phyloP scores from a whole-genome alignment of 2,329 filamentous ascomycete species.

The Lasiodiplodia theobromae region DNA sequence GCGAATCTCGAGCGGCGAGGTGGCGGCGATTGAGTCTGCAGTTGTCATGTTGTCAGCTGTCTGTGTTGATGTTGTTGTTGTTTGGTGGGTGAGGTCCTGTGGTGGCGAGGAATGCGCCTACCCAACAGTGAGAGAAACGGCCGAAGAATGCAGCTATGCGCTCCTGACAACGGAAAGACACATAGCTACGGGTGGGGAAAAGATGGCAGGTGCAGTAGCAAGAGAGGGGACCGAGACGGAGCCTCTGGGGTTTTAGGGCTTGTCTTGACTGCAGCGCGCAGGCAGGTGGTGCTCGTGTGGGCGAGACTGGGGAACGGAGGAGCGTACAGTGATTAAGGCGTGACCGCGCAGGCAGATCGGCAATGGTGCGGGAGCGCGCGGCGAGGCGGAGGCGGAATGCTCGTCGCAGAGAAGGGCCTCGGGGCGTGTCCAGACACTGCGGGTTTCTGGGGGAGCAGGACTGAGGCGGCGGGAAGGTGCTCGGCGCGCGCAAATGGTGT shows the following conservation, averaged over 20 bases:
- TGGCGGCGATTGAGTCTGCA: not conserved
- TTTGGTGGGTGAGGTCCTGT: not conserved
- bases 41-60: conserved; percentile 23
- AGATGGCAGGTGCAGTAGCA: not conserved
- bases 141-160: conserved; percentile 29
- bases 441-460: conserved; percentile 24
- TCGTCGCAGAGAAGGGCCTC: conserved; percentile 21
- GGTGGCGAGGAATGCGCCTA: conserved; percentile 30
- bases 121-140: conserved; percentile 24
- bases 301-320: conserved; percentile 5
- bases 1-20: not conserved
- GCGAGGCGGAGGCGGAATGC: conserved; percentile 20
- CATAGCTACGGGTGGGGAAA: not conserved
- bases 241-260: not conserved
- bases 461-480: conserved; percentile 17
- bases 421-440: conserved; percentile 18
- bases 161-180: conserved; percentile 29
- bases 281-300: conserved; percentile 2
- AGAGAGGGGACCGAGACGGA: not conserved
- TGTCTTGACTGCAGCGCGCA: conserved; percentile 18
- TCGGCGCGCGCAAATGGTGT: conserved; percentile 28
- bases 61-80: conserved; percentile 25
- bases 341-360: conserved; percentile 9
- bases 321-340: conserved; percentile 3
- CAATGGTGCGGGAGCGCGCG: not conserved